These are phyloP conservation scores for Hippophae rhamnoides DNA, from an alignment of 306 rosid genomes.

Conservation along the genomic window DNA sequence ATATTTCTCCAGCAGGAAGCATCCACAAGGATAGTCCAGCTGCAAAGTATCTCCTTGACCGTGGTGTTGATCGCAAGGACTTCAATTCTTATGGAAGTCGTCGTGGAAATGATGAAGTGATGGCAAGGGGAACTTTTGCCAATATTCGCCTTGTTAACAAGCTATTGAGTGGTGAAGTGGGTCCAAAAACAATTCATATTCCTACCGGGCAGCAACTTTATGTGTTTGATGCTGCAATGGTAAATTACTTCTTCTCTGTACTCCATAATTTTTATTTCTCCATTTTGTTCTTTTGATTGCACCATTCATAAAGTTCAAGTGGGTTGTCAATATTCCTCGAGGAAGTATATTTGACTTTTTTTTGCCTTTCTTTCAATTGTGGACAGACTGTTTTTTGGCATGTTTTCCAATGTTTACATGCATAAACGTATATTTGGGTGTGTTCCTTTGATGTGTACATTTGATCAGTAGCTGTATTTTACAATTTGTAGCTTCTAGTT, in stretches of 20 bases:
- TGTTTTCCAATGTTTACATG: too few species aligned
- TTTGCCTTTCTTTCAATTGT: too few species aligned
- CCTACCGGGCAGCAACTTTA: conserved; percentile 75
- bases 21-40: conserved; percentile 92
- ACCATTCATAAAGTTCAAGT: background rate
- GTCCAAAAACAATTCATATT: conserved; percentile 73
- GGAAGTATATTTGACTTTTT: too few species aligned
- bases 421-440: too few species aligned
- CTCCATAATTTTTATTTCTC: background rate
- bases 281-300: background rate
- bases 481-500: too few species aligned
- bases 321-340: too few species aligned
- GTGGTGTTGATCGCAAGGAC: conserved; percentile 73
- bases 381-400: too few species aligned
- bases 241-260: conserved; percentile 31
- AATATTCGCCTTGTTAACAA: conserved; percentile 86
- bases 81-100: conserved; percentile 95
- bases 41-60: conserved; percentile 71
- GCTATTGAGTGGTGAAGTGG: conserved; percentile 85
- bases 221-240: conserved; percentile 76
- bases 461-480: too few species aligned
- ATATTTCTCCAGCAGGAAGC: conserved; percentile 95
- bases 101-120: conserved; percentile 89
- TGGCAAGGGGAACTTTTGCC: conserved; percentile 96
- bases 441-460: too few species aligned